These are phyloP conservation scores for Phymatotrichopsis omnivora DNA, from an alignment of 2,329 filamentous ascomycete genomes.

Conservation along the genomic window DNA sequence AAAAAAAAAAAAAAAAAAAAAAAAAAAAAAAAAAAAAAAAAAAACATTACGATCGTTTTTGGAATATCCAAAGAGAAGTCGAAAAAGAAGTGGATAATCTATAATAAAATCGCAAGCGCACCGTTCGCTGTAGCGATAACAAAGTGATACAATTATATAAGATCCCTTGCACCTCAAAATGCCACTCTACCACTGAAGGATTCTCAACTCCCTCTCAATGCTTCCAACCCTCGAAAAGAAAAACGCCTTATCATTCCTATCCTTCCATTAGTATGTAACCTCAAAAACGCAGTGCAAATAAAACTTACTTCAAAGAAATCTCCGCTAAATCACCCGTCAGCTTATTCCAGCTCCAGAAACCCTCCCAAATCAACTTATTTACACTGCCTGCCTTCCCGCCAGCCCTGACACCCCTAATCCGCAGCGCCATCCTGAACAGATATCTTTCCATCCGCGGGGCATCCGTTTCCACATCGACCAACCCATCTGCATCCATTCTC, in stretches of 20 bases:
- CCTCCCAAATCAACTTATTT: conserved; percentile 80
- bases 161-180: neutral
- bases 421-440: conserved; percentile 70
- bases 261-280: conserved; percentile 27
- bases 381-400: conserved; percentile 46
- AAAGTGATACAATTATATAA: too few species aligned
- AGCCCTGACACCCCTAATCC: conserved; percentile 48
- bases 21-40: neutral
- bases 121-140: too few species aligned
- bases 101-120: too few species aligned
- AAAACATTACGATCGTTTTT: neutral
- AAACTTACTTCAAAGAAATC: conserved; percentile 49
- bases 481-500: conserved; percentile 44
- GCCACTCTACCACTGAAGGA: conserved; percentile 4
- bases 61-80: neutral
- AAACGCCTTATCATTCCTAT: conserved; percentile 55
- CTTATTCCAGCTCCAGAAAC: conserved; percentile 83
- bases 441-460: conserved; percentile 57
- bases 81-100: conserved; percentile 4
- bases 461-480: conserved; percentile 74
- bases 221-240: conserved; percentile 58
- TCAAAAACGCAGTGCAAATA: neutral
- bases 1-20: neutral
- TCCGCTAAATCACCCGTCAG: conserved; percentile 84
- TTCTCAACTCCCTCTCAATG: conserved; percentile 44